phyloP scores from a whole-genome alignment of 1,284 basidiomycete genomes.

The Volvariella volvacea region DNA sequence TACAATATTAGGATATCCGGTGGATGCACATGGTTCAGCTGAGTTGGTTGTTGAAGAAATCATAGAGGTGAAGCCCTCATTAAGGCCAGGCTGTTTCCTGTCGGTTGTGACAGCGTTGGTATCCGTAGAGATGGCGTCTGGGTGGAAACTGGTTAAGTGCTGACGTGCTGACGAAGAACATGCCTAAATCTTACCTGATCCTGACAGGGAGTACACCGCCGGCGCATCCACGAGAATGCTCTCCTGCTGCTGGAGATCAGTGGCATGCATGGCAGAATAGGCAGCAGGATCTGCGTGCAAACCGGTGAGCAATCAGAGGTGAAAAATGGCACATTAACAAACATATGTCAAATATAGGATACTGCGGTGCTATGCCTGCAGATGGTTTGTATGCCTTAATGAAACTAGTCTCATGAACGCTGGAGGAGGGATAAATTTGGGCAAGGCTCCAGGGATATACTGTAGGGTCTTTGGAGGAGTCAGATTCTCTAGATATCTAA shows the following conservation, averaged over 20 bases:
- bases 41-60: no score
- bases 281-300: conserved; percentile 6
- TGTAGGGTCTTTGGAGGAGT: conserved; percentile 24
- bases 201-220: no score
- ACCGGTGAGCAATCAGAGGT: conserved; percentile 3
- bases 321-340: conserved; percentile 6
- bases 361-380: conserved; percentile 4
- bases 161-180: no score
- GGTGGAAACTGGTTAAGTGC: no score
- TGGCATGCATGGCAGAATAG: not conserved
- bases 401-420: not conserved
- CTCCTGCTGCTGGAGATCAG: no score
- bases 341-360: conserved; percentile 16
- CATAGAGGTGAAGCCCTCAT: no score
- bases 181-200: no score
- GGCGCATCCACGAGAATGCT: not conserved
- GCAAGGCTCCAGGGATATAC: conserved; percentile 31
- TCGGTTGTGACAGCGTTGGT: no score
- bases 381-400: conserved; percentile 5
- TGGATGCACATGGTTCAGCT: no score
- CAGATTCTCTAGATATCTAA: not conserved
- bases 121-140: no score
- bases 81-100: no score
- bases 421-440: conserved; percentile 19
- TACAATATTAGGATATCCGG: no score